Evolutionary conservation across 345 rosid genomes (phyloP), one percentile per base, ranked within the genome.

Genomic region (Turritis glabra): DNA sequence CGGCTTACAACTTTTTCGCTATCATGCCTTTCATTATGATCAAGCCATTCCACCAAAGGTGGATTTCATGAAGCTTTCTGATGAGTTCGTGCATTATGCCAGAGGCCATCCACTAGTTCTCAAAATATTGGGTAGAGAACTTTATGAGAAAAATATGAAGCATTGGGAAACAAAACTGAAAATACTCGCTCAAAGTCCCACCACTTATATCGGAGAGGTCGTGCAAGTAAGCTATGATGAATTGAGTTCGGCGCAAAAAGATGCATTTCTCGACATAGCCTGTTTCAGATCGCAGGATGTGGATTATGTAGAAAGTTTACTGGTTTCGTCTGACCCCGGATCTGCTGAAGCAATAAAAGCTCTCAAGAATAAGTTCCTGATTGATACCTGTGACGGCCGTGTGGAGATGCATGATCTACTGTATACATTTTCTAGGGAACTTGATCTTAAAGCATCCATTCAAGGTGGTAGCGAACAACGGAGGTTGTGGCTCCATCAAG

Each of bases 21-120:
- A 37, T 5, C 23, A 63, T 13, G 77, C 74, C 27, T 76, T 80
- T 15, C 8, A 41, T 15, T 5, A 5, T 18, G 30, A 35, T 14
- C 40, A 66, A n/a, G 41, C 14, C 57, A 21, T 5, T 75, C 69
- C 7, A 43, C 46, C 33, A 22, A 41, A 8, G 1, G 1, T 41
- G 11, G 37, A 65, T 23, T 69, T 38, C 54, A 7, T 41, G 52
- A 43, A 55, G 54, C 18, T 77, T 6, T 61, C 83, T 0, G 22
- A 46, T 0, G 13, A n/a, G 8, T 41, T 74, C 2, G 52, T 71
- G 2, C 7, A 26, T 19, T 66, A 69, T 54, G 69, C 74, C 6
- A 8, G 61, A n/a, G 85, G 87, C 0, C 25, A 76, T 32, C 87
- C 82, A 5, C 21, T 84, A 17, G 82, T 80, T 17, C 76, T 84